Evolutionary conservation across 116 monocot genomes (phyloP).

Genomic region (Cymodocea nodosa): DNA sequence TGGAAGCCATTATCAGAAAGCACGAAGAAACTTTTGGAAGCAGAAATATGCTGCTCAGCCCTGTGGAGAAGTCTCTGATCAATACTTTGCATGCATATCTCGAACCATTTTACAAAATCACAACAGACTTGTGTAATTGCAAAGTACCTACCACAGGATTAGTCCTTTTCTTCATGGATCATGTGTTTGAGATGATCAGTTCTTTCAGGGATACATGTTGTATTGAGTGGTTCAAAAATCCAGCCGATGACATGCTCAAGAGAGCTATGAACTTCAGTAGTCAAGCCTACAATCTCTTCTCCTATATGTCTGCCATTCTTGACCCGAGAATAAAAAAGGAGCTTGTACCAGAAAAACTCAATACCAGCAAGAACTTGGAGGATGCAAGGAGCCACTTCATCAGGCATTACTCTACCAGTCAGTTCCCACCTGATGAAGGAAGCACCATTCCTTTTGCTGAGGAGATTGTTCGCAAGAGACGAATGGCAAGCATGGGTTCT

Average conservation of each 20-base stretch:
- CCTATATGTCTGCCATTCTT: conserved; percentile 61
- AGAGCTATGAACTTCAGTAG: conserved; percentile 39
- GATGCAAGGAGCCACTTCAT: conserved; percentile 59
- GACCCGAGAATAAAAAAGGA: conserved; percentile 92
- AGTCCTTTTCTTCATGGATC: conserved; percentile 84
- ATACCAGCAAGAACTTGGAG: conserved; percentile 61
- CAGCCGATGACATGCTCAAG: conserved; percentile 61
- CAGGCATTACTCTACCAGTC: conserved; percentile 36
- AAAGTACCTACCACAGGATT: conserved; percentile 61
- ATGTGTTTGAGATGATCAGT: conserved; percentile 57
- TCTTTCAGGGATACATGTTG: conserved; percentile 39
- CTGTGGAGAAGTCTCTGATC: conserved; percentile 48
- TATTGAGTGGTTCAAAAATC: conserved; percentile 67
- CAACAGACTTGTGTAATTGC: conserved; percentile 58
- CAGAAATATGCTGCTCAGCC: conserved; percentile 28
- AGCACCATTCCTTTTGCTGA: conserved; percentile 68
- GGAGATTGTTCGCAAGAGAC: conserved; percentile 75
- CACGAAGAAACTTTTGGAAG: conserved; percentile 47
- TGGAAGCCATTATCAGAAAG: conserved; percentile 64
- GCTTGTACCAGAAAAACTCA: conserved; percentile 61
- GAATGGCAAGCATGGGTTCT: conserved; percentile 22
- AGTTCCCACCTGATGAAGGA: conserved; percentile 28
- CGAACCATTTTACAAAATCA: conserved; percentile 77
- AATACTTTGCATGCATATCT: conserved; percentile 41
- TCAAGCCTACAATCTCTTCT: conserved; percentile 49